These are phyloP conservation scores for Lasiodiplodia gonubiensis DNA, from an alignment of 2,329 filamentous ascomycete genomes.

Conservation along the genomic window DNA sequence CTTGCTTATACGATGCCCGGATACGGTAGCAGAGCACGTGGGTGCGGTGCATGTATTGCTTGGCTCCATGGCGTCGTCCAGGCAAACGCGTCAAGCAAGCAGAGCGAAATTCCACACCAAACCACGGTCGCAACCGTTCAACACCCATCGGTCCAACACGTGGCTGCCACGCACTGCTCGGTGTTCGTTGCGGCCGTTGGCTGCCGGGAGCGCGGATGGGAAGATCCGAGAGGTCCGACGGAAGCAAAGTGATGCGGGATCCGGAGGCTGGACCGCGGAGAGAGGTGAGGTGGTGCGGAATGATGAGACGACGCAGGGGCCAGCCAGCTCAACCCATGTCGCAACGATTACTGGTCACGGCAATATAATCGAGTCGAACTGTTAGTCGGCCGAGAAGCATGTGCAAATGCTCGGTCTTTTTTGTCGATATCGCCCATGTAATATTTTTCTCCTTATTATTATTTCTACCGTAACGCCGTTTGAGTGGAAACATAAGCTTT, in stretches of 20 bases:
- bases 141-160: not conserved
- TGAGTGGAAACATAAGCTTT: not conserved
- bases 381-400: not conserved
- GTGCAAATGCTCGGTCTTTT: not conserved
- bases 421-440: not conserved
- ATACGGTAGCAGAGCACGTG: constrained; percentile 2
- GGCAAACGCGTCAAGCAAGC: not conserved
- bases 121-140: not conserved
- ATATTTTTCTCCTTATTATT: no score
- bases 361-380: not conserved
- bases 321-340: not conserved
- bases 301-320: constrained; percentile 5
- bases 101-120: not conserved
- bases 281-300: constrained; percentile 8
- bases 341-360: not conserved
- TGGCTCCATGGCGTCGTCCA: not conserved
- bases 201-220: not conserved
- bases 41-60: not conserved
- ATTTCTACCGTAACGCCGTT: not conserved
- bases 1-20: not conserved
- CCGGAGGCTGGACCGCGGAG: not conserved
- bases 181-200: not conserved
- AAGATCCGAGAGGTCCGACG: constrained; percentile 10
- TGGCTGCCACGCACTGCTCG: constrained; percentile 6
- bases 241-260: constrained; percentile 3